Conservation (phyloP, 1,284 basidiomycete species). For the Puccinia novopanici region DNA sequence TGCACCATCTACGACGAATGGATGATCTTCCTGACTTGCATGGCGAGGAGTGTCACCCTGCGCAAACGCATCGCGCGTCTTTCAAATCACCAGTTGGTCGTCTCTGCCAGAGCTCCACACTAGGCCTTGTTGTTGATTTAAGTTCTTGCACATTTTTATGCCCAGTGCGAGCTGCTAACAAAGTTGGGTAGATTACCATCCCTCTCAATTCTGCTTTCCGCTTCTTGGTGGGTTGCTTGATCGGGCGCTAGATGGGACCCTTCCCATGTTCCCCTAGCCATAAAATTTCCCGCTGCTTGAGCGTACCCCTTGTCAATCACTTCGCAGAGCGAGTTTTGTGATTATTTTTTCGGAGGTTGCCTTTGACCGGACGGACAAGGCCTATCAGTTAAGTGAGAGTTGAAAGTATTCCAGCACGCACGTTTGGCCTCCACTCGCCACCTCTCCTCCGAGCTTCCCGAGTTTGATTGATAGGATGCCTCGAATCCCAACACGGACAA, state of each 20-base stretch:
- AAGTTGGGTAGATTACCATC: not conserved
- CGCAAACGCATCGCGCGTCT: not conserved
- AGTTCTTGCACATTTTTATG: not conserved
- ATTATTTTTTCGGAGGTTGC: too few relatives aligned
- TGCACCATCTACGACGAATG: not conserved
- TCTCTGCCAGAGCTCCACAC: not conserved
- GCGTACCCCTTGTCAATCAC: not conserved
- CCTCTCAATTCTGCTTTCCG: not conserved
- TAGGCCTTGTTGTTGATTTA: not conserved
- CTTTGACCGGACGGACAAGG: too few relatives aligned
- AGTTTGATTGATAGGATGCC: constrained; percentile 59
- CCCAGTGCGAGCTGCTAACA: not conserved
- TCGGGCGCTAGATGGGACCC: not conserved
- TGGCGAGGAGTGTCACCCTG: not conserved
- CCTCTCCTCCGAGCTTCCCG: too few relatives aligned
- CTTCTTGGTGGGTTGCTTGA: not conserved
- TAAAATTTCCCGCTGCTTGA: not conserved
- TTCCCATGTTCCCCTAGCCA: not conserved
- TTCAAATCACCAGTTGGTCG: not conserved
- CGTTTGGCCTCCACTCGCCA: too few relatives aligned
- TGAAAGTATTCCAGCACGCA: too few relatives aligned
- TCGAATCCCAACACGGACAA: constrained; percentile 63
- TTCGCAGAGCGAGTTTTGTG: too few relatives aligned
- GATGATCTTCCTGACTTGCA: not conserved
- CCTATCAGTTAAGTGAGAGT: too few relatives aligned